A percentile compares a stretch with the other conserved stretches of the same genome.
Conservation (phyloP, 2,329 filamentous ascomycete genomes). For the Zymoseptoria passerinii region DNA sequence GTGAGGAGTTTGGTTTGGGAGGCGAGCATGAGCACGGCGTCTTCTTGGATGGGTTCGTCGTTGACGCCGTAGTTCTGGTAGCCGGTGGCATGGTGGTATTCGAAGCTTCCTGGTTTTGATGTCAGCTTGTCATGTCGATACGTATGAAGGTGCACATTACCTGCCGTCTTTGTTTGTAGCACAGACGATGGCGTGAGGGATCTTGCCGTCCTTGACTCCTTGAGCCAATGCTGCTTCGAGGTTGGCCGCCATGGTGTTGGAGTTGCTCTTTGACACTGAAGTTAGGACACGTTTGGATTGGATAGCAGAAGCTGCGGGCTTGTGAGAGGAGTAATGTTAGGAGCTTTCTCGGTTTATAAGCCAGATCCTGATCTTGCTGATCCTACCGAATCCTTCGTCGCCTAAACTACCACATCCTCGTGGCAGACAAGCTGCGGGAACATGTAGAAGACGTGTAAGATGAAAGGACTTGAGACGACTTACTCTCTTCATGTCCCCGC, state of each 20-base stretch:
- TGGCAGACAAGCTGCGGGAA: too few relatives aligned
- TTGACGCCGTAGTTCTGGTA: conserved; percentile 13
- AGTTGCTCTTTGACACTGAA: background rate
- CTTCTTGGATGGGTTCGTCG: conserved; percentile 21
- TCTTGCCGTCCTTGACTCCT: conserved; percentile 25
- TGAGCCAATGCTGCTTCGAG: conserved; percentile 22
- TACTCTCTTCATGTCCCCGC: background rate
- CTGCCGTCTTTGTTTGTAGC: conserved; percentile 24
- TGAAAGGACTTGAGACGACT: background rate
- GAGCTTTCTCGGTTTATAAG: background rate
- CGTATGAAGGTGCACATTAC: background rate
- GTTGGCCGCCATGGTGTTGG: conserved; percentile 9
- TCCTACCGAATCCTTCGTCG: background rate
- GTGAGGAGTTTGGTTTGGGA: conserved; percentile 41
- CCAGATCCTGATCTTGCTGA: background rate
- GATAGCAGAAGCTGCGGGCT: background rate
- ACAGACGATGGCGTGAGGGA: conserved; percentile 25
- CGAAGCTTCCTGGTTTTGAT: conserved; percentile 18
- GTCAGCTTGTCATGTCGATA: background rate
- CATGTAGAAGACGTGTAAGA: background rate
- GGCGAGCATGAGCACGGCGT: conserved; percentile 27
- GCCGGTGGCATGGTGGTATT: conserved; percentile 26
- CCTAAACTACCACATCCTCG: background rate
- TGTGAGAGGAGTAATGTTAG: background rate
- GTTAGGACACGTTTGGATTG: background rate